Conservation (phyloP, 1,284 basidiomycete genomes). For the Austroboletus novae-zelandiae region DNA sequence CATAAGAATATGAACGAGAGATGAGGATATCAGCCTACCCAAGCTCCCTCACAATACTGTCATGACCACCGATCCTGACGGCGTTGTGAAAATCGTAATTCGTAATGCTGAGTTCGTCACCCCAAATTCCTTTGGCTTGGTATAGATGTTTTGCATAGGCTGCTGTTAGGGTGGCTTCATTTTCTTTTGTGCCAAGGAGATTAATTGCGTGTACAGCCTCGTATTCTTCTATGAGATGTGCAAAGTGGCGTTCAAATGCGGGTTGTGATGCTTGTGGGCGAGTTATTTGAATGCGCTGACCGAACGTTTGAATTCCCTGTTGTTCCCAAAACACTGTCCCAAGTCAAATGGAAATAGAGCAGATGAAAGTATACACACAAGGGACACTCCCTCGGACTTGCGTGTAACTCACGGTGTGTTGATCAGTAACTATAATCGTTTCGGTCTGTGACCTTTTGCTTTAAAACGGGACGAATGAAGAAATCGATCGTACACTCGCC, state of each 20-base stretch:
- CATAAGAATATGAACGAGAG: constrained; percentile 9
- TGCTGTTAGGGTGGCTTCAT: constrained; percentile 80
- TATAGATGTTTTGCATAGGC: constrained; percentile 81
- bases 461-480: constrained; percentile 1
- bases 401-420: constrained; percentile 84
- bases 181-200: constrained; percentile 87
- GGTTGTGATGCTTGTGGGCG: constrained; percentile 95
- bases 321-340: constrained; percentile 94
- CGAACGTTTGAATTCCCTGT: constrained; percentile 87
- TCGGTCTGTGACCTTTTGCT: constrained; percentile 65
- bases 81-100: constrained; percentile 94
- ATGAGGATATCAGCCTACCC: constrained; percentile 40
- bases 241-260: constrained; percentile 93
- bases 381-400: constrained; percentile 95
- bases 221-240: constrained; percentile 83
- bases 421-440: constrained; percentile 82
- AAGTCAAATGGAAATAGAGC: constrained; percentile 13
- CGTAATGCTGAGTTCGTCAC: constrained; percentile 69
- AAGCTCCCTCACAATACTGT: constrained; percentile 78
- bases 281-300: constrained; percentile 89
- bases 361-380: constrained; percentile 47
- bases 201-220: constrained; percentile 82
- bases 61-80: constrained; percentile 84
- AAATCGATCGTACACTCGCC: constrained; percentile 41
- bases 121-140: constrained; percentile 54